Conservation (phyloP, 306 rosid species). For the Quercus alba region DNA sequence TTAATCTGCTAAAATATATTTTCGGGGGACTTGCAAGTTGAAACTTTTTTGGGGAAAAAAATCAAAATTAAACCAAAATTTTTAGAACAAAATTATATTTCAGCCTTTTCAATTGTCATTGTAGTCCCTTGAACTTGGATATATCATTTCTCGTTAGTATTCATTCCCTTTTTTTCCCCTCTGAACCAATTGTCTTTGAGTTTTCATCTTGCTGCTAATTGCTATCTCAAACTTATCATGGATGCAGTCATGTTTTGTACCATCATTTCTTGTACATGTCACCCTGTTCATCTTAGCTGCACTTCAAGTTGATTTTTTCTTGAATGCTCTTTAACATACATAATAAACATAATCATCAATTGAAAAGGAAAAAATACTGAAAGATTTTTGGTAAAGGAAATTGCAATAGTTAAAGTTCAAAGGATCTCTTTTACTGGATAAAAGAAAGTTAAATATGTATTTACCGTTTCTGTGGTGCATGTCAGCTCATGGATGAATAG, state of each 20-base stretch:
- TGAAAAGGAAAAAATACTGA: background rate
- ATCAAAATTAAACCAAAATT: no score
- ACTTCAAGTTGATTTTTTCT: background rate
- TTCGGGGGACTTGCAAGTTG: no score
- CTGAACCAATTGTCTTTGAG: background rate
- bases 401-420: background rate
- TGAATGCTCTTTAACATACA: background rate
- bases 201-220: background rate
- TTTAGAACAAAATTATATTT: background rate
- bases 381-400: background rate
- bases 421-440: background rate
- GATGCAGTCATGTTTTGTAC: background rate
- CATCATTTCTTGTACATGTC: background rate
- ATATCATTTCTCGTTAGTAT: background rate
- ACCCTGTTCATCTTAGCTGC: background rate
- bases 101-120: background rate
- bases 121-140: background rate
- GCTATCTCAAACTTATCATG: background rate
- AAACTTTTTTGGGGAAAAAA: no score
- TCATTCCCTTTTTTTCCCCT: no score
- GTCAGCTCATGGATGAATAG: background rate
- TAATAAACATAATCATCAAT: background rate
- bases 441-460: background rate
- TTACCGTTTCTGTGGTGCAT: background rate
- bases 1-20: no score